Percentiles rank a stretch among this genome's conserved stretches.
These are phyloP conservation scores for Eucalyptus erythrocorys DNA, from an alignment of 345 rosid species.

Conservation along the genomic window DNA sequence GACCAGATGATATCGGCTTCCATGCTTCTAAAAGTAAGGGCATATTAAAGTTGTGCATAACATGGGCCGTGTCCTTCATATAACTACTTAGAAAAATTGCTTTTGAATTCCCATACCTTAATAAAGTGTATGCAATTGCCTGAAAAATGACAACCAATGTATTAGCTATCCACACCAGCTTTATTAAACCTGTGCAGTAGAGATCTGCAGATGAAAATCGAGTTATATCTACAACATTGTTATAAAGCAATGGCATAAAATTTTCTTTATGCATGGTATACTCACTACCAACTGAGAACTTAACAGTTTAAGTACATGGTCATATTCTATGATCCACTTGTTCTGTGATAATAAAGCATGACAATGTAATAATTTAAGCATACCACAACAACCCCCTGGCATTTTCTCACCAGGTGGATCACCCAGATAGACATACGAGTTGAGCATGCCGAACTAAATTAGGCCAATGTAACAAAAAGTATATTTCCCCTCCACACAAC, in stretches of 20 bases:
- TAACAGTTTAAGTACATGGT: not conserved
- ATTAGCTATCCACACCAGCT: not conserved
- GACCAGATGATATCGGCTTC: too few species aligned
- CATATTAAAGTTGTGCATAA: slow-evolving; percentile 5
- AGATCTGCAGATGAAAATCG: not conserved
- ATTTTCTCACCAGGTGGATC: not conserved
- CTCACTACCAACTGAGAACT: not conserved
- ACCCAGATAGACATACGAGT: not conserved
- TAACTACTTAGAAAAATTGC: slow-evolving; percentile 4
- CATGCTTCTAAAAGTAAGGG: slow-evolving; percentile 21
- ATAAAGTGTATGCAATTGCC: slow-evolving; percentile 62
- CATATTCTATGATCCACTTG: not conserved
- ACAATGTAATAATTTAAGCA: not conserved
- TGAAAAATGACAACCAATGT: slow-evolving; percentile 14
- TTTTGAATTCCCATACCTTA: slow-evolving; percentile 67
- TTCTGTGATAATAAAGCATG: not conserved
- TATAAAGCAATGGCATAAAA: not conserved
- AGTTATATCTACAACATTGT: not conserved
- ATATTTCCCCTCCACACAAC: not conserved
- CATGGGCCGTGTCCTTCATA: slow-evolving; percentile 8
- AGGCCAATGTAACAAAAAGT: not conserved
- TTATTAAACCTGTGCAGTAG: not conserved
- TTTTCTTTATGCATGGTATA: not conserved
- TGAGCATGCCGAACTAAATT: not conserved
- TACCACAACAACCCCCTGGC: not conserved